Percentiles rank a stretch among this genome's conserved stretches.
Conservation (phyloP, 768 basidiomycete genomes). For the Lactifluus volemus region DNA sequence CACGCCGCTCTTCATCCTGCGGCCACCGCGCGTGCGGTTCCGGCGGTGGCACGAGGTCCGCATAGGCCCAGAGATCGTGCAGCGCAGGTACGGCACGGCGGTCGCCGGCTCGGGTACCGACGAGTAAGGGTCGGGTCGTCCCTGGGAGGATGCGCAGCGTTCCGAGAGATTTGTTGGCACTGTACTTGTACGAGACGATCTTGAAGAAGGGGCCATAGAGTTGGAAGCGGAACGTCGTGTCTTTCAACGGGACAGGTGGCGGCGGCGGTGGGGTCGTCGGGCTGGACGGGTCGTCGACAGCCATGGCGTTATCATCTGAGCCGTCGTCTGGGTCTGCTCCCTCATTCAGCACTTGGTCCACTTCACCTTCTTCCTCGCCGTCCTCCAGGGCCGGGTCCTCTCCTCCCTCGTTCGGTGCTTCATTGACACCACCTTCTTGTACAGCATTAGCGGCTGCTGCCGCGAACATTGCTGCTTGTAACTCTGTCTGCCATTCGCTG, state of each 20-base stretch:
- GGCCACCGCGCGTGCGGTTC: no score
- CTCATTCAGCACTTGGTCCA: neutral
- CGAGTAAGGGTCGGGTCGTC: no score
- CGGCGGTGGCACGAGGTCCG: no score
- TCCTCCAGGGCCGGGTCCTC: no score
- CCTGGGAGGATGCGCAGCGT: no score
- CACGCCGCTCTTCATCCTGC: no score
- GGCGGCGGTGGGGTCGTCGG: neutral
- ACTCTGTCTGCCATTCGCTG: slow-evolving; percentile 9
- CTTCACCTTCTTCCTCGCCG: slow-evolving; percentile 7
- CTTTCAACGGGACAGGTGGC: neutral
- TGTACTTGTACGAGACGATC: slow-evolving; percentile 1
- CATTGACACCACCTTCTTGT: neutral
- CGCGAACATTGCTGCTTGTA: slow-evolving; percentile 1
- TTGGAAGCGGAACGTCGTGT: slow-evolving; percentile 20
- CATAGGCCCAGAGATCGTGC: no score
- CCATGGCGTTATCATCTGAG: slow-evolving; percentile 10
- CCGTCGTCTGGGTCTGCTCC: neutral
- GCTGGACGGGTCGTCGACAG: neutral
- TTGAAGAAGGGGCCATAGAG: slow-evolving; percentile 16
- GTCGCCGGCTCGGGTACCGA: no score
- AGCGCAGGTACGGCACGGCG: no score
- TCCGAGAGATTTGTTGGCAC: no score
- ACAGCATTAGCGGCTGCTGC: neutral
- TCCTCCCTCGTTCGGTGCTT: no score